Conservation (phyloP, 2,329 filamentous ascomycete genomes). For the Scytalidium lignicola region DNA sequence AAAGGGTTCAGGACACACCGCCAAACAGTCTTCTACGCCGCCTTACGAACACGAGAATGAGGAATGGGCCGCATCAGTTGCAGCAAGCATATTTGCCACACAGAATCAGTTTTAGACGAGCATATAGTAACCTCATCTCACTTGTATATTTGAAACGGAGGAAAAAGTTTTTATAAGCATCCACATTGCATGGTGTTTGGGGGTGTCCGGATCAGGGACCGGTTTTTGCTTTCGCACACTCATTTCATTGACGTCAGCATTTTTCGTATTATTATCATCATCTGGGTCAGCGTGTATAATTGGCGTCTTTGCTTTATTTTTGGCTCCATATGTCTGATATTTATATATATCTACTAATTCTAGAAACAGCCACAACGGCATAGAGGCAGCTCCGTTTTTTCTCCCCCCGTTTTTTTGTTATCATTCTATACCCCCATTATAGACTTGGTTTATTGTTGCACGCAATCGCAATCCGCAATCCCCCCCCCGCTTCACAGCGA, state of each 20-base stretch:
- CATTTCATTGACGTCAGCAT: conserved; percentile 1
- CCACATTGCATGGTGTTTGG: conserved; percentile 29
- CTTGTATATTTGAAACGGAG: conserved; percentile 24
- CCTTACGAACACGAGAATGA: conserved; percentile 92
- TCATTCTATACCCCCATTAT: neutral
- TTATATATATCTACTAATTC: neutral
- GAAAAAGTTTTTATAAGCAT: conserved; percentile 26
- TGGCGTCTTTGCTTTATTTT: neutral
- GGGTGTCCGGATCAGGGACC: conserved; percentile 10
- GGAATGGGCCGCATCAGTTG: conserved; percentile 82
- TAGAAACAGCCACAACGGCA: neutral
- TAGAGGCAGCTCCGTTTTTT: neutral
- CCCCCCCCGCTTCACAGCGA: neutral
- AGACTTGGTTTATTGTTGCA: neutral
- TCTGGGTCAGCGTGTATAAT: neutral
- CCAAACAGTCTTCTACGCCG: conserved; percentile 87
- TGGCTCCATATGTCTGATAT: neutral
- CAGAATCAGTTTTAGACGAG: conserved; percentile 52
- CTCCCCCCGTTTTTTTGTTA: neutral
- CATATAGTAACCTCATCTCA: conserved; percentile 8
- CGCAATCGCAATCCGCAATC: neutral
- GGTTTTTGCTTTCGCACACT: conserved; percentile 1
- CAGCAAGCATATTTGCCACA: conserved; percentile 74
- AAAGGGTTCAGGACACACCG: conserved; percentile 54
- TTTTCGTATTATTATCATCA: neutral